Evolutionary conservation across 2,329 filamentous ascomycete genomes (phyloP), one percentile per base, ranked within the genome.

Genomic region (Xenoacremonium recifei): DNA sequence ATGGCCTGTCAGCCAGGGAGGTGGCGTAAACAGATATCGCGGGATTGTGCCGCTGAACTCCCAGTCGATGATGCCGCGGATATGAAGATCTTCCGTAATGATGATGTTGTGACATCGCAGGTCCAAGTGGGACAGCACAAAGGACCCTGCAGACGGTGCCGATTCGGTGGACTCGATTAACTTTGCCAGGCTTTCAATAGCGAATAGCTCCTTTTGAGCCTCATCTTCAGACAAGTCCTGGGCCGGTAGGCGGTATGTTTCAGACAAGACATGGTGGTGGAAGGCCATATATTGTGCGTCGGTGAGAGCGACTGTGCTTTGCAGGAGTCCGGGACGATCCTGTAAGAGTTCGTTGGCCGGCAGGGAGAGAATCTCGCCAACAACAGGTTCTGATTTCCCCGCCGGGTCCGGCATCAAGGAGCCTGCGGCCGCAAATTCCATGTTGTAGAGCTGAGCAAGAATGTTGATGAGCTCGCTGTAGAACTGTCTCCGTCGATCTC

Each of bases 61-160:
- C 57, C 57, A 59, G 35, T 61, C 58, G 19, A 62, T 48, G 33
- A 61, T 39, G 21, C 45, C 49, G 2, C 40, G 45, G n/a, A 59
- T 48, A n/a, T 44, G 37, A 21, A 53, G 54, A 10, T 55, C 32
- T 21, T 55, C 45, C 18, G 50, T 38, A 27, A 61, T 40, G 21
- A 60, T 53, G 4, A 57, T 51, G 35, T 60, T 61, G 17, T 47
- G 30, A 29, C 42, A 46, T 35, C 46, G 37, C n/a, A 53, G 31
- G 29, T 54, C 51, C 4, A 31, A 35, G 36, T 52, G 51, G 6
- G 46, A 21, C 10, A 54, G 34, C 18, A 50, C 21, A 35, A 49
- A 54, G 9, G 39, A 39, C 21, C 34, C 11, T 13, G 39, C n/a
- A 7, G 16, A 4, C 35, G 13, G 9, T 35, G 21, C 20, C 4